Conservation (phyloP, 1,139 yeast species). For the Kluyveromyces marxianus region DNA sequence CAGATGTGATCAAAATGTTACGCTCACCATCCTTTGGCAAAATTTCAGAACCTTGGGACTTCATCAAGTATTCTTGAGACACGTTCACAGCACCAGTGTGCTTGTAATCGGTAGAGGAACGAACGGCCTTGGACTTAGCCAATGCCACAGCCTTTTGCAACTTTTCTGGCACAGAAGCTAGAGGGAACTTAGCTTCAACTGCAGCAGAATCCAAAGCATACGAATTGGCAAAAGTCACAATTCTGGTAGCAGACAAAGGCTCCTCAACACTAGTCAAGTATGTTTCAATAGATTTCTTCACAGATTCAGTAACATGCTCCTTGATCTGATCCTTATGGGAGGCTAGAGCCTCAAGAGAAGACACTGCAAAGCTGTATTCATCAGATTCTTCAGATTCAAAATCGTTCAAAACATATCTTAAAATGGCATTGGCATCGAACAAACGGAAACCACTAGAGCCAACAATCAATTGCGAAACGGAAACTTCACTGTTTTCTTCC, state of each 20-base stretch:
- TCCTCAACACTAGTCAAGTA: slow-evolving; percentile 20
- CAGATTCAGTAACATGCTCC: slow-evolving; percentile 23
- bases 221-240: slow-evolving; percentile 33
- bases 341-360: slow-evolving; percentile 26
- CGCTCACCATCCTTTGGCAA: slow-evolving; percentile 63
- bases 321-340: slow-evolving; percentile 15
- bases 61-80: slow-evolving; percentile 36
- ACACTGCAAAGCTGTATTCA: slow-evolving; percentile 34
- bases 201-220: slow-evolving; percentile 29
- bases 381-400: slow-evolving; percentile 33
- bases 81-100: slow-evolving; percentile 54
- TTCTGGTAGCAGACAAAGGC: slow-evolving; percentile 26
- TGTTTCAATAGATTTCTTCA: slow-evolving; percentile 31
- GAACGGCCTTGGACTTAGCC: slow-evolving; percentile 29
- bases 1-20: slow-evolving; percentile 86
- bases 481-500: slow-evolving; percentile 33
- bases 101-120: slow-evolving; percentile 34
- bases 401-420: slow-evolving; percentile 54
- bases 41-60: slow-evolving; percentile 30
- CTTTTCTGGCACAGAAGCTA: slow-evolving; percentile 32
- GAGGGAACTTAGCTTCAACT: slow-evolving; percentile 19
- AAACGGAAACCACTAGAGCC: slow-evolving; percentile 41
- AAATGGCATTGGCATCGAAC: slow-evolving; percentile 76
- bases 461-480: slow-evolving; percentile 33
- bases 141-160: slow-evolving; percentile 37